Base-by-base conservation (phyloP, 257 asterid species). In the Mentha longifolia region DNA sequence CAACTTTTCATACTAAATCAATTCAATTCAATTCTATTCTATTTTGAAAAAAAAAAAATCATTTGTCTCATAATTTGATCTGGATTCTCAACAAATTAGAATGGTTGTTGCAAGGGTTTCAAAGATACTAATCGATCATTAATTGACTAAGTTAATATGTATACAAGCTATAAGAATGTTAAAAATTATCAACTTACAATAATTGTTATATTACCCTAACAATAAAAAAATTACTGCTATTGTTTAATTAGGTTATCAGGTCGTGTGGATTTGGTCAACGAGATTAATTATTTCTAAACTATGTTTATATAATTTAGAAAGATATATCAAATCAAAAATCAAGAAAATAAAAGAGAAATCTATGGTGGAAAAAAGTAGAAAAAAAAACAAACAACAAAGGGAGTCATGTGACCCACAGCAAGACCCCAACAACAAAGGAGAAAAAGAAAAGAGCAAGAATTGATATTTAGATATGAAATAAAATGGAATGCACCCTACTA, bases 361-460 rank as follows among this genome's bases (percentile, higher is more conserved):
- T 52, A 61, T 65, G 57, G 42, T 58, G 68, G 61, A 63, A 61
- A 72, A 65, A 59, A 49, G 57, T 41, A 65, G 72, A 65, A 65
- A 47, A 65, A 47, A 61, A 74, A 77, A 77, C 78, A 73, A 78
- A 71, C 75, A 84, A 73, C 39, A 72, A 78, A 80, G 78, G 79
- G 83, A 69, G 77, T 73, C 60, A 5, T 70, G 28, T 76, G 86
- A 67, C 84, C 88, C 84, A 71, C 84, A 75, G 70, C 66, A 78
- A 55, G 77, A 65, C 81, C 82, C 80, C 77, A 74, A 69, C 79
- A 67, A 67, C 77, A 59, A 79, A 76, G 73, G 69, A 67, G 70
- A 75, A 73, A 68, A 56, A 72, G 73, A 47, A 73, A 68, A 75
- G 67, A 78, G 61, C 77, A 74, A 70, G 22, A 65, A 74, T 50